Percentiles rank a stretch among this genome's conserved stretches.
Conservation (phyloP, 257 asterid species). For the Haberlea rhodopensis region DNA sequence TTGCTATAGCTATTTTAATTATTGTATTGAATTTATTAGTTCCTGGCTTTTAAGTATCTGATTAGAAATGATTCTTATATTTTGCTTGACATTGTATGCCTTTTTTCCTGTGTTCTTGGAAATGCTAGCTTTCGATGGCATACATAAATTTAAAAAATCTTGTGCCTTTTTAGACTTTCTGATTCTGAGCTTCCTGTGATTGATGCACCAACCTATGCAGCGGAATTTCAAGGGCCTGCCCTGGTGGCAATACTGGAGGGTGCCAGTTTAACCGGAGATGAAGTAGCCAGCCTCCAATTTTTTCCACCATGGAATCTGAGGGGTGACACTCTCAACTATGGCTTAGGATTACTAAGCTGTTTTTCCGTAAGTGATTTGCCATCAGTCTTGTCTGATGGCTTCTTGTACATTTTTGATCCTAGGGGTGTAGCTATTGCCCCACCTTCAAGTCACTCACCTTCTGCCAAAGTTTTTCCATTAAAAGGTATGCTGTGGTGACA, state of each 20-base stretch:
- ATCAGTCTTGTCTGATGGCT: slow-evolving; percentile 84
- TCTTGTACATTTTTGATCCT: slow-evolving; percentile 89
- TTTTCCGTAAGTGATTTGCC: slow-evolving; percentile 82
- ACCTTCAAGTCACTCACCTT: slow-evolving; percentile 65
- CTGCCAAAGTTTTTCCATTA: slow-evolving; percentile 86
- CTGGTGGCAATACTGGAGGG: slow-evolving; percentile 83
- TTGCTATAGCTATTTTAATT: slow-evolving; percentile 15
- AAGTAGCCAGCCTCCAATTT: slow-evolving; percentile 81
- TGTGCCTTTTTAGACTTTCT: slow-evolving; percentile 17
- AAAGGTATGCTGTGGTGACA: slow-evolving; percentile 45
- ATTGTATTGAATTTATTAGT: slow-evolving; percentile 14
- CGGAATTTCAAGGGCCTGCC: slow-evolving; percentile 98
- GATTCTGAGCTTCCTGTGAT: slow-evolving; percentile 16
- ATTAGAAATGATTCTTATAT: slow-evolving; percentile 4
- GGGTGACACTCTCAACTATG: slow-evolving; percentile 82
- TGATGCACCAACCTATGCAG: slow-evolving; percentile 47
- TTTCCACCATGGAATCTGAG: slow-evolving; percentile 95
- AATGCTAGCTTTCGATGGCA: slow-evolving; percentile 20
- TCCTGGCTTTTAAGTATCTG: slow-evolving; percentile 7
- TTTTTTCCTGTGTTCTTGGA: slow-evolving; percentile 6
- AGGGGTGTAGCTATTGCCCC: slow-evolving; percentile 73
- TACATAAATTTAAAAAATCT: slow-evolving; percentile 9
- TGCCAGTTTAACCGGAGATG: slow-evolving; percentile 84
- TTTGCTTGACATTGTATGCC: slow-evolving; percentile 2
- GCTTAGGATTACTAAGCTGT: slow-evolving; percentile 91